Conservation (phyloP, 108 stramenopile species). For the Cyclotella atomus region DNA sequence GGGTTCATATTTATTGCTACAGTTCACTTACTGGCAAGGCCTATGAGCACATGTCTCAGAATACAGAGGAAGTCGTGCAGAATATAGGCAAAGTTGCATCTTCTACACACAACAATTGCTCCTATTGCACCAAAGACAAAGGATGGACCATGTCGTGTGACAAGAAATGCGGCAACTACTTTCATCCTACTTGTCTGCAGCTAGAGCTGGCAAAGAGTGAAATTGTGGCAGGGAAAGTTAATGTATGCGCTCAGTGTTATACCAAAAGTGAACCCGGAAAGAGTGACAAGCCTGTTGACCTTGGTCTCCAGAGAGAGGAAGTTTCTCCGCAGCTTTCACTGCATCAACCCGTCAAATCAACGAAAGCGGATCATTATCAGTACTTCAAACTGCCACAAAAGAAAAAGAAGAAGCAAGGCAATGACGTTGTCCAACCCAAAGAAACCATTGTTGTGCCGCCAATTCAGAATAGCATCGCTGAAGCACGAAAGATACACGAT, state of each 20-base stretch:
- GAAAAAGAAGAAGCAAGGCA: constrained; percentile 23
- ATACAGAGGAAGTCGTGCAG: neutral
- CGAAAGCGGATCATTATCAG: constrained; percentile 19
- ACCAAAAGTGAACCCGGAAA: neutral
- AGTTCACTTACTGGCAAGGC: constrained; percentile 15
- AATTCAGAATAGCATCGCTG: constrained; percentile 14
- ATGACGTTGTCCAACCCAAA: neutral
- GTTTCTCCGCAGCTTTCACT: neutral
- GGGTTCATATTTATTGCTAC: constrained; percentile 43
- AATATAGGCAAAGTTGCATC: constrained; percentile 12
- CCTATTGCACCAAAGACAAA: constrained; percentile 5
- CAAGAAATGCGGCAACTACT: constrained; percentile 38
- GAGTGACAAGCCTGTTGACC: no score
- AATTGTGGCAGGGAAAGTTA: constrained; percentile 3
- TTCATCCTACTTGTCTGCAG: constrained; percentile 41
- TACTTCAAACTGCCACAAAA: constrained; percentile 27
- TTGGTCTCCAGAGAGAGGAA: neutral
- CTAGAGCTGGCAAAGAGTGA: constrained; percentile 21
- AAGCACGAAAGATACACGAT: constrained; percentile 20
- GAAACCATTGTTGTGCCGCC: constrained; percentile 24
- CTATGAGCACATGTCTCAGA: constrained; percentile 2
- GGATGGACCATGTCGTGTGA: constrained; percentile 24
- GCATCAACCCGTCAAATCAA: neutral
- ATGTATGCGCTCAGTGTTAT: constrained; percentile 3
- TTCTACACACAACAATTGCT: neutral